Conservation (phyloP, 192 early-diverging fungal species). For the Podila epicladia region DNA sequence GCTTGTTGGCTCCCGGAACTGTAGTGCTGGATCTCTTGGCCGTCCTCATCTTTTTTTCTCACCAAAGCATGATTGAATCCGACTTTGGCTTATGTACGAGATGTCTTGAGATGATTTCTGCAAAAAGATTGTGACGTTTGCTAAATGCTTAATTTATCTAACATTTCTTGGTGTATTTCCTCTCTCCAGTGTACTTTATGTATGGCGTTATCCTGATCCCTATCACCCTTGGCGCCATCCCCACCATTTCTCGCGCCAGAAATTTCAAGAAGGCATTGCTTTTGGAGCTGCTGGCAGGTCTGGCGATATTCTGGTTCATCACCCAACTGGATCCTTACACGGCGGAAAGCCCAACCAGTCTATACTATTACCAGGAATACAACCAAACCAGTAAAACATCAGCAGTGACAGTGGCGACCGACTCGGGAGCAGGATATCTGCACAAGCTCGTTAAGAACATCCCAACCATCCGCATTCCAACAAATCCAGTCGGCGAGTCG, state of each 20-base stretch:
- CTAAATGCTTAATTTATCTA: neutral
- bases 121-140: neutral
- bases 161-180: neutral
- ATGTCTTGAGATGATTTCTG: neutral
- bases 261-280: constrained; percentile 24
- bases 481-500: too few species aligned
- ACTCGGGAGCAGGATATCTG: constrained; percentile 8
- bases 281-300: constrained; percentile 7
- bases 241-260: constrained; percentile 26
- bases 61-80: constrained; percentile 17
- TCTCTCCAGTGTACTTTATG: constrained; percentile 25
- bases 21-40: constrained; percentile 19
- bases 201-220: constrained; percentile 33
- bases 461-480: neutral
- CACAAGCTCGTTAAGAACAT: constrained; percentile 18
- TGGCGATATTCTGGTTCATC: constrained; percentile 5
- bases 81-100: constrained; percentile 26
- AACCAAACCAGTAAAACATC: constrained; percentile 30
- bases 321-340: constrained; percentile 19
- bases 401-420: constrained; percentile 3
- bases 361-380: constrained; percentile 33
- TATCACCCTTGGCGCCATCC: constrained; percentile 12
- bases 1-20: constrained; percentile 13
- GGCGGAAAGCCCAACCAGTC: neutral
- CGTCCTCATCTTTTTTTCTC: constrained; percentile 6